Evolutionary conservation across 176 grass and related monocot genomes (phyloP), one percentile per base, ranked within the genome.

Genomic region (Dendrocalamus sinicus): DNA sequence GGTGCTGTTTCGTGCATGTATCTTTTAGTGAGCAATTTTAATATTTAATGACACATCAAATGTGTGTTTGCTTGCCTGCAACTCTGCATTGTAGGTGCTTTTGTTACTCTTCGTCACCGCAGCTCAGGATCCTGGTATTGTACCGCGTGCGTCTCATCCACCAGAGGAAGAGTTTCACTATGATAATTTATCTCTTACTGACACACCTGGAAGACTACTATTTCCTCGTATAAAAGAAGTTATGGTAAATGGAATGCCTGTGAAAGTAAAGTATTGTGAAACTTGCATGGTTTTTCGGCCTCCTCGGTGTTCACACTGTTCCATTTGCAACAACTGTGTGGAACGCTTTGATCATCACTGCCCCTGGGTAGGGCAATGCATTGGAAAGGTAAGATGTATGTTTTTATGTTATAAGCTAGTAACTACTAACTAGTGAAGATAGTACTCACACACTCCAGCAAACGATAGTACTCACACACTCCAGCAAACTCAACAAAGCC

Each of bases 231-330:
- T 85, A 66, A 97, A 92, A 85, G 89, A 97, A 74, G 94, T 90
- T 30, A 76, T 72, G 20, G 91, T 97, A 71, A 97, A 97, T 88
- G 91, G 91, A 53, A 62, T 88, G 54, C 78, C 55, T 79, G 91
- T 97, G 43, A 93, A 97, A 88, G 87, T 97, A 24, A 97, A 92
- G 83, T 97, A 97, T 79, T 97, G 94, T 77, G 94, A 97, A 48
- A 93, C 94, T 57, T 97, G 94, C 76, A 97, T 97, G 94, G 72
- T 97, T 65, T 97, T 88, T 80, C 87, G 91, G 5, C 91, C 94
- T 81, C 91, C 94, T 58, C 87, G 94, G 22, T 97, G 94, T 73
- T 97, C 94, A 59, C 94, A 97, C 65, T 97, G 91, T 74, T 92
- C 91, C 43, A 92, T 97, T 85, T 94, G 92, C 72, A 89, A 94